Conservation (phyloP, 192 early-diverging fungal genomes). For the Backusella circina region DNA sequence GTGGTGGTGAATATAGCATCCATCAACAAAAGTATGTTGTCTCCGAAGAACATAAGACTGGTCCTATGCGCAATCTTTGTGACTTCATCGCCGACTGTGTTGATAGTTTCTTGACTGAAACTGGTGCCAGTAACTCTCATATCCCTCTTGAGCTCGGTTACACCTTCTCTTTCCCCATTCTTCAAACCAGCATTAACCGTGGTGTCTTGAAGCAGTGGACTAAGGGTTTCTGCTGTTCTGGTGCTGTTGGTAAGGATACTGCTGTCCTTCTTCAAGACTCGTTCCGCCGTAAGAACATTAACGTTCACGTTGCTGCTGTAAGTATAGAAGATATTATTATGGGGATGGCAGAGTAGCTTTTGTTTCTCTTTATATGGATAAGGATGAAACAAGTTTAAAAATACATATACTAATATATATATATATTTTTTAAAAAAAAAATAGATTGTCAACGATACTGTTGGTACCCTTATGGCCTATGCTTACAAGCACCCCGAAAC, state of each 20-base stretch:
- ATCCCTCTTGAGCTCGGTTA: constrained; percentile 67
- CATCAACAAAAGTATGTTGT: constrained; percentile 78
- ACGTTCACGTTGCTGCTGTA: constrained; percentile 59
- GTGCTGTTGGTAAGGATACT: constrained; percentile 71
- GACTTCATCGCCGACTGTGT: constrained; percentile 90
- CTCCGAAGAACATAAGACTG: constrained; percentile 60
- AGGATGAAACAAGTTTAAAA: not conserved
- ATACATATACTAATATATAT: not conserved
- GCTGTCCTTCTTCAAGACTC: constrained; percentile 80
- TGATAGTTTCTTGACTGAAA: constrained; percentile 64
- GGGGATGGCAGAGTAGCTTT: not conserved
- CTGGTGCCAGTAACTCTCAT: constrained; percentile 47
- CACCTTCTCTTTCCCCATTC: constrained; percentile 94
- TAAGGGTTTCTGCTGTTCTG: constrained; percentile 82
- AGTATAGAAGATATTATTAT: not conserved
- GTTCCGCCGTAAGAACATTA: constrained; percentile 66
- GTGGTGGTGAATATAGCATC: constrained; percentile 67
- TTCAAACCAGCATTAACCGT: constrained; percentile 72
- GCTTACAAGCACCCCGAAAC: constrained; percentile 80
- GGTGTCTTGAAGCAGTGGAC: constrained; percentile 75
- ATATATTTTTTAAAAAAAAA: not conserved
- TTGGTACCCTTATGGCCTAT: constrained; percentile 86
- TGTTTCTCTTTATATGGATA: not conserved
- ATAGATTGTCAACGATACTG: constrained; percentile 92
- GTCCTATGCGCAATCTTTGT: constrained; percentile 51